These are phyloP conservation scores for Arctostaphylos glauca DNA, from an alignment of 148 eudicot genomes.

Conservation along the genomic window DNA sequence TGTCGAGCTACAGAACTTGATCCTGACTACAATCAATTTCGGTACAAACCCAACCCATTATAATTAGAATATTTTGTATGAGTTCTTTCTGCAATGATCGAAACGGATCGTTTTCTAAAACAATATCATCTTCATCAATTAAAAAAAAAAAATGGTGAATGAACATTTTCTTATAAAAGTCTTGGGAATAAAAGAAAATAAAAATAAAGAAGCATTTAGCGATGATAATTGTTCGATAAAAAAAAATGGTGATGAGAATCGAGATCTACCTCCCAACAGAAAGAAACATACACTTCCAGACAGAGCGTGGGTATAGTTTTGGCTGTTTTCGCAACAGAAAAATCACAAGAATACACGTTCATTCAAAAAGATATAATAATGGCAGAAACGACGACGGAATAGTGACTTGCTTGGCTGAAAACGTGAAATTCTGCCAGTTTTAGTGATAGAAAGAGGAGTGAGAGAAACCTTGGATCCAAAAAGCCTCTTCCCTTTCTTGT, in stretches of 20 bases:
- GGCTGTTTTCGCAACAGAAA: neutral
- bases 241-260: neutral
- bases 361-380: neutral
- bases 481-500: constrained; percentile 20
- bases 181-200: too few relatives aligned
- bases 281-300: neutral
- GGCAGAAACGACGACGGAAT: constrained; percentile 17
- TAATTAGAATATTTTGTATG: too few relatives aligned
- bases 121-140: too few relatives aligned
- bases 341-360: neutral
- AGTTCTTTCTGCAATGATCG: too few relatives aligned
- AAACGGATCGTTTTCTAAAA: too few relatives aligned
- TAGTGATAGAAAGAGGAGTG: constrained; percentile 1
- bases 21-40: too few relatives aligned
- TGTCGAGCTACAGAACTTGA: too few relatives aligned
- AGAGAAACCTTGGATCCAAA: constrained; percentile 26
- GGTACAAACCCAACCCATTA: too few relatives aligned
- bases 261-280: neutral
- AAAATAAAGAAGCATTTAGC: too few relatives aligned
- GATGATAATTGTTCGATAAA: too few relatives aligned
- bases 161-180: too few relatives aligned
- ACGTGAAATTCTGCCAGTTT: neutral
- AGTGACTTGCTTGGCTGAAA: constrained; percentile 5
- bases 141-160: too few relatives aligned
- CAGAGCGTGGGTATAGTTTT: neutral